Conservation (phyloP, 2,329 filamentous ascomycete species). For the Fragosphaeria purpurea region DNA sequence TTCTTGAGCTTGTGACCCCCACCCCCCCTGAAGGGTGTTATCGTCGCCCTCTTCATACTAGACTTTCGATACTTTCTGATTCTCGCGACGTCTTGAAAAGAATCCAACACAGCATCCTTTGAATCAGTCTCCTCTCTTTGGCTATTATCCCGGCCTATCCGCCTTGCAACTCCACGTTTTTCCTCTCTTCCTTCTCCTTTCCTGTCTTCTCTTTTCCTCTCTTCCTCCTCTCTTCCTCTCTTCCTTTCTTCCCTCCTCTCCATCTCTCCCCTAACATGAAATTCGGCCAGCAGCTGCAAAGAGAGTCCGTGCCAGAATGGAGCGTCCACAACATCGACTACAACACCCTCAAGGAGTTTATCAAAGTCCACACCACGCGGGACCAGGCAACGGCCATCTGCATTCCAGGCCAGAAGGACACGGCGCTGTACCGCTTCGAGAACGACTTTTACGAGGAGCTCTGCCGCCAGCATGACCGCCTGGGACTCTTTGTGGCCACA, state of each 20-base stretch:
- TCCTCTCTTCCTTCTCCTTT: too few relatives aligned
- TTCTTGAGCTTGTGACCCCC: too few relatives aligned
- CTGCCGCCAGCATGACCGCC: slow-evolving; percentile 64
- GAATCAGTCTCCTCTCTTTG: too few relatives aligned
- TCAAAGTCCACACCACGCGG: slow-evolving; percentile 68
- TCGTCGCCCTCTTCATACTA: too few relatives aligned
- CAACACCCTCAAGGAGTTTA: slow-evolving; percentile 74
- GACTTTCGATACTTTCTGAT: too few relatives aligned
- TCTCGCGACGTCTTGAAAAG: too few relatives aligned
- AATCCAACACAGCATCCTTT: too few relatives aligned
- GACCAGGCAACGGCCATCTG: slow-evolving; percentile 60
- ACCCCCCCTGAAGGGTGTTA: too few relatives aligned
- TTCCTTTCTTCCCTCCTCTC: neutral
- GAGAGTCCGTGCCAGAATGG: slow-evolving; percentile 74
- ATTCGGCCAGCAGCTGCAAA: slow-evolving; percentile 64
- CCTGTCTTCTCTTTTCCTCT: neutral
- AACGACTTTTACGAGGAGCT: slow-evolving; percentile 61
- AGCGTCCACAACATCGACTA: slow-evolving; percentile 81
- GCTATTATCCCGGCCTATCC: too few relatives aligned
- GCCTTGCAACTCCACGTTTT: too few relatives aligned
- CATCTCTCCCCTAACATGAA: slow-evolving; percentile 46
- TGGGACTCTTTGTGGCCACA: slow-evolving; percentile 68
- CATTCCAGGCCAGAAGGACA: slow-evolving; percentile 61
- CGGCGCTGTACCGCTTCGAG: slow-evolving; percentile 53
- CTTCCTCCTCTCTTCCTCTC: neutral